A percentile compares a stretch with the other conserved stretches of the same genome.
phyloP scores from a whole-genome alignment of 2,329 filamentous ascomycete species.

The Aphanocladium album region DNA sequence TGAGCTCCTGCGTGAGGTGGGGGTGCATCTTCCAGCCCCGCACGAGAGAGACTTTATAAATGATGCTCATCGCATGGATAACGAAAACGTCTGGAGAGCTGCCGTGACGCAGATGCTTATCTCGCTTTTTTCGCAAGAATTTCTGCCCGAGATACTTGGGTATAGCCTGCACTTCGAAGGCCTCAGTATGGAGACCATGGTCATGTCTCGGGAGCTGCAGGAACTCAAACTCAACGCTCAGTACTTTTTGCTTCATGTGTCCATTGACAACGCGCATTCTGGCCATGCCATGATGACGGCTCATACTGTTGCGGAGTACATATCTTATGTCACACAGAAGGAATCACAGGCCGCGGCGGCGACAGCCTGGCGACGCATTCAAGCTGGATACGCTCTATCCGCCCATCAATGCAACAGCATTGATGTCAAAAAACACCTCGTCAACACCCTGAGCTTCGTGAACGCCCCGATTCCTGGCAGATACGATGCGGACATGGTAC shows the following conservation, averaged over 20 bases:
- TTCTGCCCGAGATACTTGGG: conserved; percentile 43
- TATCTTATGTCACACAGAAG: conserved; percentile 16
- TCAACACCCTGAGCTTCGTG: no score
- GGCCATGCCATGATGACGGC: conserved; percentile 43
- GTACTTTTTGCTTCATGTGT: conserved; percentile 44
- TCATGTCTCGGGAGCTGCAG: conserved; percentile 32
- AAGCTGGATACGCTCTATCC: conserved; percentile 34
- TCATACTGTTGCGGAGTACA: conserved; percentile 31
- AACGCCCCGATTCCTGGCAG: no score
- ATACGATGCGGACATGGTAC: no score
- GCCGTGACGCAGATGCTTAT: conserved; percentile 38
- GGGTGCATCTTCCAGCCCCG: neutral
- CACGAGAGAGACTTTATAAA: neutral
- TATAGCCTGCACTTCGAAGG: conserved; percentile 45
- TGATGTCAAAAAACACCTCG: neutral
- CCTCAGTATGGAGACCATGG: conserved; percentile 24
- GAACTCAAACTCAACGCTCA: conserved; percentile 37
- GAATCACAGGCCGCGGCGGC: conserved; percentile 19
- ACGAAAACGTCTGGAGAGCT: conserved; percentile 31
- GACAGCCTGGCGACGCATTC: conserved; percentile 34
- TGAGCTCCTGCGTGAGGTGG: neutral
- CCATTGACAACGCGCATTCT: conserved; percentile 43
- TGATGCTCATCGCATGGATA: neutral
- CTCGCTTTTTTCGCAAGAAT: conserved; percentile 41
- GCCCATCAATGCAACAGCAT: conserved; percentile 23